Conservation (phyloP, 805 yeast species). For the Tetrapisispora iriomotensis region DNA sequence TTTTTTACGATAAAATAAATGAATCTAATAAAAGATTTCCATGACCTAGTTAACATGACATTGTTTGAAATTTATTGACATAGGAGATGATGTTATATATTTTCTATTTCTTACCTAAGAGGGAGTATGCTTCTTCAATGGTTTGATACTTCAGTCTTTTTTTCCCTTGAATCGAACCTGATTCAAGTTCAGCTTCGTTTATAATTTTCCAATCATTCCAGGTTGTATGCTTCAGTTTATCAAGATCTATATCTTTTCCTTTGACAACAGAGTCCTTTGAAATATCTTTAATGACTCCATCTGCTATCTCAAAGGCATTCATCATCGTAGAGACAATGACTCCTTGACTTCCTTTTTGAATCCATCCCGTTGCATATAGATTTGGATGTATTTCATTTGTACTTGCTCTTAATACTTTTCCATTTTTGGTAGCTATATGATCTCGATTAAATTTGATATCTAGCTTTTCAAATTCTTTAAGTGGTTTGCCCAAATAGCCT, state of each 20-base stretch:
- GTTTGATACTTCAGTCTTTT: slow-evolving; percentile 14
- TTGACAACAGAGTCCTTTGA: neutral
- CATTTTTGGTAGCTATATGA: slow-evolving; percentile 37
- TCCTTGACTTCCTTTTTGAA: slow-evolving; percentile 75
- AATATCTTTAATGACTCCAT: slow-evolving; percentile 48
- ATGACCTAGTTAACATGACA: no score
- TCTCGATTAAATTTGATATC: slow-evolving; percentile 45
- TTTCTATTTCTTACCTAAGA: neutral
- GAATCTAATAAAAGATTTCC: no score
- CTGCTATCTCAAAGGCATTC: slow-evolving; percentile 71
- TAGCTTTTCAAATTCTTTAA: slow-evolving; percentile 46
- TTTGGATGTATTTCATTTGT: slow-evolving; percentile 30
- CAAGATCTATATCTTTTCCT: slow-evolving; percentile 5
- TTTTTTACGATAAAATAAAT: no score
- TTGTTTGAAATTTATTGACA: no score
- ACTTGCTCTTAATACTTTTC: slow-evolving; percentile 31
- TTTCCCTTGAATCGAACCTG: slow-evolving; percentile 11
- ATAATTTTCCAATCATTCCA: slow-evolving; percentile 27
- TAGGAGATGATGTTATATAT: no score
- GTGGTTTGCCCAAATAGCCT: slow-evolving; percentile 67
- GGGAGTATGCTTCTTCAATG: slow-evolving; percentile 6
- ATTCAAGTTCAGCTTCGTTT: slow-evolving; percentile 15
- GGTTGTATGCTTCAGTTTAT: slow-evolving; percentile 13
- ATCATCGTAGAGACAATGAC: slow-evolving; percentile 86
- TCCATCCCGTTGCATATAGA: slow-evolving; percentile 85